phyloP scores from a whole-genome alignment of 2,329 filamentous ascomycete species.

The Emydomyces testavorans region DNA sequence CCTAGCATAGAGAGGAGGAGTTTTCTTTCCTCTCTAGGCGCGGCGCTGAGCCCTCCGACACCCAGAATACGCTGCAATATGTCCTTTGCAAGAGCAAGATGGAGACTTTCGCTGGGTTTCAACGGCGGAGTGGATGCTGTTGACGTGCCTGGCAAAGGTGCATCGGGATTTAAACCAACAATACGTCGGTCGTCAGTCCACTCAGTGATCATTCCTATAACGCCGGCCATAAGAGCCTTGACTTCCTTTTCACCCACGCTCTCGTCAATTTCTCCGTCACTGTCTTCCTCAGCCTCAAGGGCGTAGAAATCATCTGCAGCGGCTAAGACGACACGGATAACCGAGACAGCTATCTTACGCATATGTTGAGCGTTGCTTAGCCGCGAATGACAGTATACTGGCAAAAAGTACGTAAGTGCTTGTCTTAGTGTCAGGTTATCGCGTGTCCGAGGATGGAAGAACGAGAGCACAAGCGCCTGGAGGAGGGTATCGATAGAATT shows the following conservation, averaged over 20 bases:
- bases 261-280: constrained; percentile 61
- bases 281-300: constrained; percentile 60
- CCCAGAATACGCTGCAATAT: constrained; percentile 63
- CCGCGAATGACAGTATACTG: constrained; percentile 82
- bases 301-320: constrained; percentile 53
- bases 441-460: constrained; percentile 75
- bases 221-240: constrained; percentile 55
- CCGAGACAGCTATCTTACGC: constrained; percentile 59
- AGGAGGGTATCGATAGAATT: constrained; percentile 60
- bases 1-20: constrained; percentile 62
- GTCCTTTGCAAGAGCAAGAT: constrained; percentile 64
- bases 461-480: constrained; percentile 69
- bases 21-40: constrained; percentile 67
- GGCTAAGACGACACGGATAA: constrained; percentile 57
- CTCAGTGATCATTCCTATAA: constrained; percentile 67
- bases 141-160: constrained; percentile 46
- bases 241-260: constrained; percentile 57
- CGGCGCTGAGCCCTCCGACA: constrained; percentile 26
- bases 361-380: constrained; percentile 73
- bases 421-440: constrained; percentile 74
- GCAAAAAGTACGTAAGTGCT: constrained; percentile 83
- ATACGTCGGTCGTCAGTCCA: constrained; percentile 89
- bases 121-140: constrained; percentile 26
- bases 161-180: constrained; percentile 45
- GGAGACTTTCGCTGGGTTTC: constrained; percentile 60